Conservation (phyloP, 495 filamentous ascomycete genomes). For the Neurospora discreta region DNA sequence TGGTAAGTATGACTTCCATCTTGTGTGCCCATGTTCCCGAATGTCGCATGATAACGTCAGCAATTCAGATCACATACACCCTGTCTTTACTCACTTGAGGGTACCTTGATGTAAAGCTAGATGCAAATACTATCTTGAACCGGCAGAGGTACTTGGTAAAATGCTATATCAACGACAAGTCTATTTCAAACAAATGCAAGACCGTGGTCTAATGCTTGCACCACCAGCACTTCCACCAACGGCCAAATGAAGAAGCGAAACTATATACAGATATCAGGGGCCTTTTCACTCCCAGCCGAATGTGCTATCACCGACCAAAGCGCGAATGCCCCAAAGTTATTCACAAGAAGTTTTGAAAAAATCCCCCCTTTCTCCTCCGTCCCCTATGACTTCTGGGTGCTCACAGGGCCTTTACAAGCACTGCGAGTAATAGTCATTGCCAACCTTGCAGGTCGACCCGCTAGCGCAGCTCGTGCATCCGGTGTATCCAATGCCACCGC, state of each 20-base stretch:
- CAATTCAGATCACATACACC: no score
- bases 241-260: not conserved
- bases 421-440: constrained; percentile 22
- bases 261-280: not conserved
- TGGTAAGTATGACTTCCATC: no score
- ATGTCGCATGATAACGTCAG: no score
- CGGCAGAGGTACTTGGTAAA: not conserved
- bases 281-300: not conserved
- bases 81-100: no score
- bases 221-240: not conserved
- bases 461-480: constrained; percentile 20
- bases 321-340: not conserved
- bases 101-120: no score
- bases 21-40: not conserved
- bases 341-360: not conserved
- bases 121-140: not conserved
- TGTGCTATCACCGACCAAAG: not conserved
- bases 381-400: no score
- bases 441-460: constrained; percentile 15
- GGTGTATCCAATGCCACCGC: constrained; percentile 23
- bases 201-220: not conserved
- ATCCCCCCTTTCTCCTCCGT: not conserved
- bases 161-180: not conserved
- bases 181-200: not conserved
- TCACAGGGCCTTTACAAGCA: constrained; percentile 13